Evolutionary conservation across 371 early-diverging fungal species (phyloP).

Genomic region (Gilbertella persicaria): DNA sequence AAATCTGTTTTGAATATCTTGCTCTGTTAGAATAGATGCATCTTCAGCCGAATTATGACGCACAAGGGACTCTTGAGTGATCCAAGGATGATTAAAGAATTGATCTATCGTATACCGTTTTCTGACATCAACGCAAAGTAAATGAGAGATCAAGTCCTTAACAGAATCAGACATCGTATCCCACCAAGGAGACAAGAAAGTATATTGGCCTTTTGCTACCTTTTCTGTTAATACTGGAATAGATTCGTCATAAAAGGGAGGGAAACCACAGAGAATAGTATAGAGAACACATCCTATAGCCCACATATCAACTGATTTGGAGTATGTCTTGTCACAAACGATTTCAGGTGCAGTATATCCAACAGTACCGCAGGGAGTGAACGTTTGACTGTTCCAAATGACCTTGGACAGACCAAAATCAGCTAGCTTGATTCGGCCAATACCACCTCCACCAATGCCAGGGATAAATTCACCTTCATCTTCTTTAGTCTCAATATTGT

Average conservation of each 20-base stretch:
- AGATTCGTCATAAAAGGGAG: slow-evolving; percentile 89
- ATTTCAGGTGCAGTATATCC: slow-evolving; percentile 95
- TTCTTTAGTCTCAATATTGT: slow-evolving; percentile 56
- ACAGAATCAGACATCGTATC: slow-evolving; percentile 74
- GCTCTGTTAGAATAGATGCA: not conserved
- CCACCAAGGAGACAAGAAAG: slow-evolving; percentile 90
- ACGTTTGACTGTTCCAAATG: slow-evolving; percentile 78
- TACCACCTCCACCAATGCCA: slow-evolving; percentile 80
- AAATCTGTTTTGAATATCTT: not conserved
- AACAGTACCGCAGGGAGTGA: slow-evolving; percentile 91
- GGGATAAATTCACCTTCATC: slow-evolving; percentile 75
- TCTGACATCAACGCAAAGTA: slow-evolving; percentile 82
- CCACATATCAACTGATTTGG: slow-evolving; percentile 93
- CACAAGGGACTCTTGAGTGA: slow-evolving; percentile 4
- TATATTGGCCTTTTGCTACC: slow-evolving; percentile 75
- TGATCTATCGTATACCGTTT: slow-evolving; percentile 82
- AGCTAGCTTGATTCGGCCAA: slow-evolving; percentile 81
- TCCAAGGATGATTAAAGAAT: slow-evolving; percentile 48
- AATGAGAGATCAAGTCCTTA: slow-evolving; percentile 78
- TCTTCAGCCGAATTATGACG: not conserved
- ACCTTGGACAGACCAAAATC: slow-evolving; percentile 89
- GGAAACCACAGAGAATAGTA: slow-evolving; percentile 87
- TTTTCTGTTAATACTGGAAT: slow-evolving; percentile 73
- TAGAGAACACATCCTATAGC: slow-evolving; percentile 93
- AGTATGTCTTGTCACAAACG: slow-evolving; percentile 77